Evolutionary conservation across 805 yeast genomes (phyloP).

Genomic region (Yarrowia bubula): DNA sequence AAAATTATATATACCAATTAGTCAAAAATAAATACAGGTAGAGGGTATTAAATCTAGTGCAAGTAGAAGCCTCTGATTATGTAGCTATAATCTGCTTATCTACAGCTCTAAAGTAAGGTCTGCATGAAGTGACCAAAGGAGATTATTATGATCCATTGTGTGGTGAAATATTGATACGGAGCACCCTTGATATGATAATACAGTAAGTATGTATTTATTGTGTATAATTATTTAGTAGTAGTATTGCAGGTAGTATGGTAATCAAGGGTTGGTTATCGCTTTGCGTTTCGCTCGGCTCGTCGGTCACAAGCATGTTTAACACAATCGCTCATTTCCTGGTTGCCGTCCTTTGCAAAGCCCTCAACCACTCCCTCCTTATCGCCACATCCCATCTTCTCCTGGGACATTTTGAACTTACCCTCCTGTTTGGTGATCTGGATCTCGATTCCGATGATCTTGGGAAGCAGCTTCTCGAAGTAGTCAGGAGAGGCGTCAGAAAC

Average conservation of each 20-base stretch:
- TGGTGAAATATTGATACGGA: too few relatives aligned
- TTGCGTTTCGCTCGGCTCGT: constrained; percentile 16
- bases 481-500: constrained; percentile 56
- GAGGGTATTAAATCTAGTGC: background rate
- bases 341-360: constrained; percentile 37
- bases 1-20: background rate
- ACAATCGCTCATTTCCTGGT: constrained; percentile 26
- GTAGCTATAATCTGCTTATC: too few relatives aligned
- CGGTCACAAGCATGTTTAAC: constrained; percentile 18
- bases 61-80: background rate
- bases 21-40: background rate
- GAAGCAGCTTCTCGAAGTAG: constrained; percentile 46
- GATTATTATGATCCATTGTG: too few relatives aligned
- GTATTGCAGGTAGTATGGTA: background rate
- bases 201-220: too few relatives aligned
- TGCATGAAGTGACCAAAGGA: too few relatives aligned
- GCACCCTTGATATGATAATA: too few relatives aligned
- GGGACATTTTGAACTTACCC: constrained; percentile 60
- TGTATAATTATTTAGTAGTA: background rate
- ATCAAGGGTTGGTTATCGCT: background rate
- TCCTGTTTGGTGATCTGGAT: constrained; percentile 49
- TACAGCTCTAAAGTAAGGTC: too few relatives aligned
- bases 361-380: constrained; percentile 54
- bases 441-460: constrained; percentile 56
- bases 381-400: constrained; percentile 41